These are phyloP conservation scores for Onygenales sp. DNA, from an alignment of 2,329 filamentous ascomycete species.

Conservation along the genomic window DNA sequence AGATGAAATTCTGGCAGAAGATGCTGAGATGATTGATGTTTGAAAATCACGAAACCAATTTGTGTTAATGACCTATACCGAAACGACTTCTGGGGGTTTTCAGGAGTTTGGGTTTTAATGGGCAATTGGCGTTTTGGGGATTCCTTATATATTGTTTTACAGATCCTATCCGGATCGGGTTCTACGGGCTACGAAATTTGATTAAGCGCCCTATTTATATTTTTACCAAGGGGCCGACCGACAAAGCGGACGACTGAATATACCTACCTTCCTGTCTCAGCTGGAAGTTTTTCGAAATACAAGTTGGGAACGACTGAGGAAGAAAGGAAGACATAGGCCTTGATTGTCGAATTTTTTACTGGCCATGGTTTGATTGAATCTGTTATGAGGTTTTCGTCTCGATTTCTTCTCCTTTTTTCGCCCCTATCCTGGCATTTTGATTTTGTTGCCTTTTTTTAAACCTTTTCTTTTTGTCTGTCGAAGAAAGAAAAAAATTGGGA, in stretches of 20 bases:
- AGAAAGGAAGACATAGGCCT: not conserved
- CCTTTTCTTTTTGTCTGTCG: not conserved
- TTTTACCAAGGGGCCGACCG: too few species aligned
- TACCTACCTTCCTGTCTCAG: not conserved
- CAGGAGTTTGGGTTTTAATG: not conserved
- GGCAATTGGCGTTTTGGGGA: not conserved
- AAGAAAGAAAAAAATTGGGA: too few species aligned
- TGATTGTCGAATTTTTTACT: not conserved
- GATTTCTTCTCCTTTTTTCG: not conserved
- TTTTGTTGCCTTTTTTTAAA: not conserved
- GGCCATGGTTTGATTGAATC: not conserved
- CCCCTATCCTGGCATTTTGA: not conserved
- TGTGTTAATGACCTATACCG: constrained; percentile 19
- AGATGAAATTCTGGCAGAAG: constrained; percentile 49
- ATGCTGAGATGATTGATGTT: constrained; percentile 56
- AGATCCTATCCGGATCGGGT: not conserved
- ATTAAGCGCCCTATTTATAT: too few species aligned
- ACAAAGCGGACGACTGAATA: not conserved
- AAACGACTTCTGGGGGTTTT: constrained; percentile 12
- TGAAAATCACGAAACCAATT: constrained; percentile 16
- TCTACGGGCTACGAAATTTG: not conserved
- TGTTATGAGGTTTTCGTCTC: not conserved
- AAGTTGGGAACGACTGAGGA: not conserved
- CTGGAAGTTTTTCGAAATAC: not conserved
- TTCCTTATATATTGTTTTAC: not conserved